phyloP scores from a whole-genome alignment of 352 stramenopile species.

The Paralagenidium karlingii region DNA sequence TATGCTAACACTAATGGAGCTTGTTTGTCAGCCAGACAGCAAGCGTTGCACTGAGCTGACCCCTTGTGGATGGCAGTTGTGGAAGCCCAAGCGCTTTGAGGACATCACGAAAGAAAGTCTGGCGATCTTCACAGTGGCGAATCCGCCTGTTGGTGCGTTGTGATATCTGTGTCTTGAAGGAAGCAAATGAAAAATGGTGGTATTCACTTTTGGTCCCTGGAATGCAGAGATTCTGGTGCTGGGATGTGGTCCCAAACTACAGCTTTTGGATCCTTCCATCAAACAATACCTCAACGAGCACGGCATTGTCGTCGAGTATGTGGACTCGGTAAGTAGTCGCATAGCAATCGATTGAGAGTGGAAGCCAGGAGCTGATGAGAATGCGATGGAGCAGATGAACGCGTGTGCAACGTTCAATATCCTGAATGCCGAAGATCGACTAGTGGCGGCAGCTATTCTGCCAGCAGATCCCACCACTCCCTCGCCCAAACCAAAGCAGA shows the following conservation, averaged over 20 bases:
- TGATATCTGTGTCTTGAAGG: not conserved
- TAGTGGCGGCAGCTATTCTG: constrained; percentile 67
- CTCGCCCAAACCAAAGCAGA: too few relatives aligned
- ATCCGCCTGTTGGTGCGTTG: constrained; percentile 47
- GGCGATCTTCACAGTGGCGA: constrained; percentile 56
- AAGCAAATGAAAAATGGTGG: not conserved
- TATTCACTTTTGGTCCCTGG: too few relatives aligned
- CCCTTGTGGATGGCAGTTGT: constrained; percentile 26
- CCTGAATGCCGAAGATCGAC: constrained; percentile 82
- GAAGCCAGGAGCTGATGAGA: not conserved
- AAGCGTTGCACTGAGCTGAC: not conserved
- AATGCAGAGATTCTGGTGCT: constrained; percentile 68
- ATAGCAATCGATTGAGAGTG: not conserved
- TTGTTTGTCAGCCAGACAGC: not conserved
- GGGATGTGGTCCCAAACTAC: constrained; percentile 53
- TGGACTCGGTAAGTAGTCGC: constrained; percentile 31
- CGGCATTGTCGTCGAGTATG: constrained; percentile 76
- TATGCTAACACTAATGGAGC: constrained; percentile 6
- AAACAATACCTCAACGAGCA: constrained; percentile 72
- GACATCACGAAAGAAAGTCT: constrained; percentile 75
- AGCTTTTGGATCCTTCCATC: constrained; percentile 37
- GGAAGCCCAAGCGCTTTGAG: constrained; percentile 60
- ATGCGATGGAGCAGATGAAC: constrained; percentile 22
- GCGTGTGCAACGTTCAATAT: constrained; percentile 86
- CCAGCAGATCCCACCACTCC: constrained; percentile 23